phyloP scores from a whole-genome alignment of 352 stramenopile genomes.

The Nothophytophthora sp. region DNA sequence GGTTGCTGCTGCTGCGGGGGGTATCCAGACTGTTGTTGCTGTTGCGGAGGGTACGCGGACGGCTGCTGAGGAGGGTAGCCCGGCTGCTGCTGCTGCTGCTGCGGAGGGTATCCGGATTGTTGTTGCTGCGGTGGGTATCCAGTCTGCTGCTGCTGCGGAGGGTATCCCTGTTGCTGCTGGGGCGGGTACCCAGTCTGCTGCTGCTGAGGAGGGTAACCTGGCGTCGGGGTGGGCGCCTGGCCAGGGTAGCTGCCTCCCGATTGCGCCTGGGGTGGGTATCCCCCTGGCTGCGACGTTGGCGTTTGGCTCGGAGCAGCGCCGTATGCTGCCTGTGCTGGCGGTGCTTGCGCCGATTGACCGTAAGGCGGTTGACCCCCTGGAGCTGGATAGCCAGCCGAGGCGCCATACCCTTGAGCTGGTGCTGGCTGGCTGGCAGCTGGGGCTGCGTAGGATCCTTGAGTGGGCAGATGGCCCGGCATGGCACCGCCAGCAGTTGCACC shows the following conservation, averaged over 20 bases:
- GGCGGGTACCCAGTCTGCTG: conserved; percentile 28
- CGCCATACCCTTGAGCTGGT: conserved; percentile 7
- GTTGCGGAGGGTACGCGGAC: conserved; percentile 25
- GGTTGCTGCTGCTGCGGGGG: conserved; percentile 6
- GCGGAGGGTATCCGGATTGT: conserved; percentile 19
- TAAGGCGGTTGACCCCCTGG: conserved; percentile 22
- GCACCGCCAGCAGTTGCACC: conserved; percentile 1
- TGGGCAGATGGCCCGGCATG: conserved; percentile 14
- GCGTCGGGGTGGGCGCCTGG: conserved; percentile 14
- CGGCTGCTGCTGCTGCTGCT: conserved; percentile 14
- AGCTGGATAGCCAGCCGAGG: conserved; percentile 10
- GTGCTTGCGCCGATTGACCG: conserved; percentile 7
- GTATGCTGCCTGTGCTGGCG: conserved; percentile 17
- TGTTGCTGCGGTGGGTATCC: no score
- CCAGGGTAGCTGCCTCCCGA: conserved; percentile 25
- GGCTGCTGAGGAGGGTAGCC: conserved; percentile 34
- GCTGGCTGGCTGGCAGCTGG: conserved; percentile 7
- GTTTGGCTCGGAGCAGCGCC: conserved; percentile 6
- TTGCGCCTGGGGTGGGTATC: conserved; percentile 13
- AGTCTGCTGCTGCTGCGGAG: no score
- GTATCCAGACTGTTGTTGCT: conserved; percentile 22
- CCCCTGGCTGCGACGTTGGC: conserved; percentile 13
- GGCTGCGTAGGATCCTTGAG: conserved; percentile 19
- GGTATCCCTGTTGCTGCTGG: conserved; percentile 11
- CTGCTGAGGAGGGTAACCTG: conserved; percentile 30